Evolutionary conservation across 2,329 filamentous ascomycete species (phyloP).

Genomic region (Pyrenochaeta sp.): DNA sequence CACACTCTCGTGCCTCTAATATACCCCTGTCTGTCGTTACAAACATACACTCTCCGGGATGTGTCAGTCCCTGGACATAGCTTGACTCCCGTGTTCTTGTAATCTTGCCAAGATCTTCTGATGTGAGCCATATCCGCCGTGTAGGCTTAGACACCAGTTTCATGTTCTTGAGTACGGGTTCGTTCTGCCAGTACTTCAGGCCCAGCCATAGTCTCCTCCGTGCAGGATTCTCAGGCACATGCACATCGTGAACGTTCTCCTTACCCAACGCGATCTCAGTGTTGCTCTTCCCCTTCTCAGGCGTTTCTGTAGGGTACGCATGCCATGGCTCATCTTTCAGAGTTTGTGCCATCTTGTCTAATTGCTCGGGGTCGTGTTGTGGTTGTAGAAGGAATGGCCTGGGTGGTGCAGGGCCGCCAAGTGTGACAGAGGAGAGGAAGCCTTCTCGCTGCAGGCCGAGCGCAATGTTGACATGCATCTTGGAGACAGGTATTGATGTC

Average conservation of each 20-base stretch:
- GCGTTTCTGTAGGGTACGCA: conserved; percentile 32
- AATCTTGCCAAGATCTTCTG: conserved; percentile 69
- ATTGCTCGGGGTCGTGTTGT: conserved; percentile 36
- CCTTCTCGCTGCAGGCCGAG: conserved; percentile 83
- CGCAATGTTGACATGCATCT: conserved; percentile 78
- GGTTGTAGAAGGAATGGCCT: conserved; percentile 45
- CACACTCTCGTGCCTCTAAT: conserved; percentile 82
- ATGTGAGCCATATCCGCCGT: conserved; percentile 72
- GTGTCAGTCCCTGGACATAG: conserved; percentile 75
- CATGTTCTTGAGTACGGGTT: conserved; percentile 77
- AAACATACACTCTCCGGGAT: conserved; percentile 83
- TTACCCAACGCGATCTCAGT: conserved; percentile 21
- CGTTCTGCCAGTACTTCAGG: conserved; percentile 86
- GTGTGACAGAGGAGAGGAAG: conserved; percentile 81
- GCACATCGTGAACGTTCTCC: conserved; percentile 32
- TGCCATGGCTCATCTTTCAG: conserved; percentile 53
- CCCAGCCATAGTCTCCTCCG: conserved; percentile 84
- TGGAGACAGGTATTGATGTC: conserved; percentile 82
- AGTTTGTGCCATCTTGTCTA: conserved; percentile 41
- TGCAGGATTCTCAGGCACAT: conserved; percentile 69
- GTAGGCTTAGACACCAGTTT: conserved; percentile 76
- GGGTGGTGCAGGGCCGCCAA: conserved; percentile 68
- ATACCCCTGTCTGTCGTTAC: conserved; percentile 79
- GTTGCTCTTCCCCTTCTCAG: background rate
- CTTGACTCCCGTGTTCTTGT: conserved; percentile 72